Base-by-base conservation (phyloP, 331 rosid species). In the Rosa hybrid region DNA sequence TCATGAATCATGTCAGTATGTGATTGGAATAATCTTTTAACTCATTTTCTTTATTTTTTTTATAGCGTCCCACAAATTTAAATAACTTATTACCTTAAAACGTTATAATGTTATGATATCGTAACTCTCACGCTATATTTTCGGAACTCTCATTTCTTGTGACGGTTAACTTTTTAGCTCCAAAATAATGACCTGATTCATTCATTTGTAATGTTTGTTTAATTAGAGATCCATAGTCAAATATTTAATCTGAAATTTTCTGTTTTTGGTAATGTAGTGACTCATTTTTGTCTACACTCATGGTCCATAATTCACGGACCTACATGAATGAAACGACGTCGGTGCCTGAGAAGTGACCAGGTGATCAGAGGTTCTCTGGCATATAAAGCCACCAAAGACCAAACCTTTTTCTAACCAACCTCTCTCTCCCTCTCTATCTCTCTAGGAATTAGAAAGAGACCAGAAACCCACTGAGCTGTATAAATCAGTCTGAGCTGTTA, bases 381-480 rank as follows among this genome's bases (percentile, higher is more conserved):
- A 23, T 5, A 18, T 8, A 54, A 53, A 16, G 20, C 27, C 77
- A 34, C 39, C 51, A 54, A 54, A n/a, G 38, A 39, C 78, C 51
- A 39, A n/a, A n/a, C 49, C 50, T 9, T 53, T 74, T 38, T 8
- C 3, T 38, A 65, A 17, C 69, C 69, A 13, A 75, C 17, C 54
- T 34, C 49, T 4, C 20, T 12, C 39, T 21, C 44, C 34, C 11
- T 65, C 46, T 21, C 44, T 65, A n/a, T 65, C 46, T 67, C 44
- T 64, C 18, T 64, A 13, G 70, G 57, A 49, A 46, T 13, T 1
- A 25, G 46, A 44, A 11, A 63, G 38, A 64, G 72, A 77, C 80
- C 3, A 49, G 63, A 46, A 76, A 27, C 62, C 72, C 72, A 46
- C 80, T 45, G 71, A 25, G 59, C 59, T 68, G 46, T 62, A 23